Evolutionary conservation across 2,329 filamentous ascomycete species (phyloP).

Genomic region (Fusarium scirpi): DNA sequence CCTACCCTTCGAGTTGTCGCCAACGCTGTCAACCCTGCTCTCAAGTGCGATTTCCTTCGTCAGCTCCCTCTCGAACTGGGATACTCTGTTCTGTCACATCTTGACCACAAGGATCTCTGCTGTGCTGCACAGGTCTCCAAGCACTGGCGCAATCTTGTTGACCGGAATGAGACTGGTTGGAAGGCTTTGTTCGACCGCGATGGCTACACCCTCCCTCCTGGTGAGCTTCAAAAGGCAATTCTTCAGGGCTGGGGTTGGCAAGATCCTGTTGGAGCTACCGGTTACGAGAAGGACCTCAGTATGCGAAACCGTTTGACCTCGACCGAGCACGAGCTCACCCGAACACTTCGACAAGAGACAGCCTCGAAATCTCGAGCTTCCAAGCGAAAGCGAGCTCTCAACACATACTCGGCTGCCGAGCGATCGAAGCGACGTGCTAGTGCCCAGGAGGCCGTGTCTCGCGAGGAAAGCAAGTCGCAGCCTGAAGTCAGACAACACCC

Average conservation of each 20-base stretch:
- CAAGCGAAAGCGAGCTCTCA: conserved; percentile 68
- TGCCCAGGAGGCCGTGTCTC: conserved; percentile 59
- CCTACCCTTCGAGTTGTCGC: conserved; percentile 91
- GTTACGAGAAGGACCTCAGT: conserved; percentile 85
- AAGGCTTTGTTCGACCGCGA: conserved; percentile 90
- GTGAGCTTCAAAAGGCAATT: conserved; percentile 88
- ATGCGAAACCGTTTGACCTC: conserved; percentile 64
- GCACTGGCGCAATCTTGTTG: conserved; percentile 90
- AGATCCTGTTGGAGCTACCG: conserved; percentile 79
- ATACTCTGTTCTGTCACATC: conserved; percentile 86
- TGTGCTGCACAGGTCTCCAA: conserved; percentile 93
- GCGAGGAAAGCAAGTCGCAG: conserved; percentile 56
- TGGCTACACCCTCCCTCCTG: conserved; percentile 80
- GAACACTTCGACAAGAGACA: conserved; percentile 56
- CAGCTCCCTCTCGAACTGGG: conserved; percentile 88
- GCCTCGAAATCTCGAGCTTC: conserved; percentile 61
- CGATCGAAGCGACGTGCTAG: conserved; percentile 66
- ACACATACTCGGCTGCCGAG: conserved; percentile 59
- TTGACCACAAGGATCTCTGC: conserved; percentile 88
- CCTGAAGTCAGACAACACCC: conserved; percentile 62
- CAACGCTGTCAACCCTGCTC: conserved; percentile 88
- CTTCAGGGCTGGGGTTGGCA: conserved; percentile 98
- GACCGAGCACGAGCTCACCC: conserved; percentile 64
- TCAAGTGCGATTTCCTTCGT: conserved; percentile 93
- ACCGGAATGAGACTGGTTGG: conserved; percentile 95